Evolutionary conservation across 2,329 filamentous ascomycete genomes (phyloP), one percentile per base, ranked within the genome.

Genomic region (Parastagonospora nodorum): DNA sequence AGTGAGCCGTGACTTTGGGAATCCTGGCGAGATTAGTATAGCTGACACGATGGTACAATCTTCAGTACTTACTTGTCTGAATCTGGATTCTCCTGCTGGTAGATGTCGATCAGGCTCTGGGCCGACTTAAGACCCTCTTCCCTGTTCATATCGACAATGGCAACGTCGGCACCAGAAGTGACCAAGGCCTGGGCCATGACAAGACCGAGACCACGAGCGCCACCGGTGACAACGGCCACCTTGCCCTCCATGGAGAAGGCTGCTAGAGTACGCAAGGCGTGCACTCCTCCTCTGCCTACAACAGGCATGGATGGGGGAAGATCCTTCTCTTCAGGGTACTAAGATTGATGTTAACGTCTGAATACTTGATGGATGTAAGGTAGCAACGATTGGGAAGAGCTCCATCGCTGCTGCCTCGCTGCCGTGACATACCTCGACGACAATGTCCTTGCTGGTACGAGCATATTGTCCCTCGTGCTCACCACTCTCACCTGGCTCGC

Each of bases 131-230:
- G 81, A 8, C 90, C 93, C 75, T 96, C 91, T 35, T 93, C 88
- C 79, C 90, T 88, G 77, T 97, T 96, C 78, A 97, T 80, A 73
- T 97, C 93, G 35, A 97, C 91, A 74, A 97, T 89, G 36, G 93
- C 93, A 55, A 97, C 82, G 73, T 96, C 88, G 8, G 90, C 89
- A 45, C 93, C 93, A 46, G 89, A 94, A 45, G 90, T 87, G 45
- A 96, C 89, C 75, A 96, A 84, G 40, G 89, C 92, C 78, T 96
- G 92, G 44, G 88, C 89, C 89, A 97, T 97, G 63, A 95, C 92
- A 54, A 97, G 79, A 33, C 93, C 93, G 50, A 97, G 76, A 7
- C 93, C 93, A 69, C 92, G 83, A 24, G 93, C 93, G 69, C 92
- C 93, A 45, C 93, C 93, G 1, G 93, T 97, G 33, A 97, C 89